Base-by-base conservation (phyloP, 331 rosid species). In the Malus hybrid region DNA sequence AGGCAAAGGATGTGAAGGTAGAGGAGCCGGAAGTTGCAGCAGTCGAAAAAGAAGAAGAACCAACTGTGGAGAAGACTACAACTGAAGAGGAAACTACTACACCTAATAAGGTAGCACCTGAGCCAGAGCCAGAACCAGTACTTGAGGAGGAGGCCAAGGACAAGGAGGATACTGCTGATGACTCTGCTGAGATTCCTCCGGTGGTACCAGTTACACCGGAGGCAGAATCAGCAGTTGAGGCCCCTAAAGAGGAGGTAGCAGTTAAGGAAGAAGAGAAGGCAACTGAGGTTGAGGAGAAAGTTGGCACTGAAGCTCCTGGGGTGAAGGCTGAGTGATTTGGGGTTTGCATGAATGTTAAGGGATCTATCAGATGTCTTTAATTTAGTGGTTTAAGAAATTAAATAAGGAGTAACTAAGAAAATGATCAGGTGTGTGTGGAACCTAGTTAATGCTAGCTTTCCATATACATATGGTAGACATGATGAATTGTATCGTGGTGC, bases 161-260 rank as follows among this genome's bases (percentile, higher is more conserved):
- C 86, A 84, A 80, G 59, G 14, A 27, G 66, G 15, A 28, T 13
- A 61, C 29, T 61, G 66, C 14, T 61, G 66, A 15, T 50, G 36
- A 70, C 63, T 50, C 74, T 8, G 48, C 10, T 59, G 76, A 73
- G 68, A 13, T 34, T 36, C 36, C 76, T 34, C 31, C 65, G 19
- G 75, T 34, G 2, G 52, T 5, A 29, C 55, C 81, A 50, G 64
- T 39, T 19, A 80, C 9, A 2, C 24, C 71, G 4, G 85, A 71
- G 64, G 65, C 76, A 36, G 69, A 84, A 65, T 42, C 80, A 16
- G 64, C 78, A 64, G 46, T 66, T 34, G 83, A 76, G 46, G 81
- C 34, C 7, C 34, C 84, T 18, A 84, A 84, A 60, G 92, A 86
- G 66, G 84, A 85, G 73, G 76, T 10, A 20, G 81, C 65, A 29